These are phyloP conservation scores for Neurospora sublineolata DNA, from an alignment of 495 filamentous ascomycete species.

Conservation along the genomic window DNA sequence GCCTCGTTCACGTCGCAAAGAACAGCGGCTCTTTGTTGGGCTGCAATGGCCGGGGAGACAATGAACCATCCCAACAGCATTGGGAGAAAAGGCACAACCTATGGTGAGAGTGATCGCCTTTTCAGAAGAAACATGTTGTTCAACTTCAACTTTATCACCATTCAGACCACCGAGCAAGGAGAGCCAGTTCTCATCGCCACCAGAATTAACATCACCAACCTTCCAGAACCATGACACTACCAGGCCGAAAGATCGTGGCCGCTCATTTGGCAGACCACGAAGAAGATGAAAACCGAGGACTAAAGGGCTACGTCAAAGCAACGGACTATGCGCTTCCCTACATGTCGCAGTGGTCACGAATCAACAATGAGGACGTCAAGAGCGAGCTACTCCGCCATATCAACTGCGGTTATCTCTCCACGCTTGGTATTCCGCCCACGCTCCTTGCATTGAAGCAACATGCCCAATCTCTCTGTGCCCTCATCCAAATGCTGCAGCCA, in stretches of 20 bases:
- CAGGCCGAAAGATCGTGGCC: neutral
- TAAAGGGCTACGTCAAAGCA: constrained; percentile 20
- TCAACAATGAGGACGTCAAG: constrained; percentile 7
- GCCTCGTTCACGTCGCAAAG: neutral
- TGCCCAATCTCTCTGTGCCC: constrained; percentile 37
- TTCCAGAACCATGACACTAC: constrained; percentile 2
- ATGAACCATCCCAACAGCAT: neutral
- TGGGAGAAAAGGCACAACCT: neutral
- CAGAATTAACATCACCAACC: constrained; percentile 27
- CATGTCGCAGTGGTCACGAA: constrained; percentile 17
- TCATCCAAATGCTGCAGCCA: constrained; percentile 36
- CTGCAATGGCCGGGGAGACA: neutral
- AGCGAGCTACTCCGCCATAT: constrained; percentile 25
- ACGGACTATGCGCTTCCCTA: constrained; percentile 25
- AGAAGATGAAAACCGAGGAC: constrained; percentile 13
- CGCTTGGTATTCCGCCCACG: constrained; percentile 32
- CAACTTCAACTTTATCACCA: neutral
- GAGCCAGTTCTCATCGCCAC: constrained; percentile 15
- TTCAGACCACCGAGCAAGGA: neutral
- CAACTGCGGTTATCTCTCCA: constrained; percentile 43
- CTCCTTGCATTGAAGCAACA: constrained; percentile 44
- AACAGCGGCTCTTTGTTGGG: constrained; percentile 15
- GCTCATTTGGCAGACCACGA: constrained; percentile 20
- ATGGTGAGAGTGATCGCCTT: neutral
- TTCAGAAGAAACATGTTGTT: neutral